Evolutionary conservation across 2,329 filamentous ascomycete genomes (phyloP), one percentile per base, ranked within the genome.

Genomic region (Massarina eburnea): DNA sequence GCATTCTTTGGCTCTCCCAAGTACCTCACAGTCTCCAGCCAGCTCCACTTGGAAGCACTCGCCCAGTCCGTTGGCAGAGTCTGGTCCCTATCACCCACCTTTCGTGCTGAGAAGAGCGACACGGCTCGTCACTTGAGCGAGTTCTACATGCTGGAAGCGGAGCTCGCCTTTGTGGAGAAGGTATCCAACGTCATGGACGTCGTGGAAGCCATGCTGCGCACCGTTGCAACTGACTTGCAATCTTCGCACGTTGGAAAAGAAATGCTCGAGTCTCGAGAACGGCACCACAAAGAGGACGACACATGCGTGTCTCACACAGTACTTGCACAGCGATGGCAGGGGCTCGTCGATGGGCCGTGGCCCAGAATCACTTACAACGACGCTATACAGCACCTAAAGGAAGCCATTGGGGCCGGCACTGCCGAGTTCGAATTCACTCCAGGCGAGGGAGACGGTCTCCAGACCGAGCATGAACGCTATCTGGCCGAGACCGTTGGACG

Each of bases 141-240:
- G 66, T 97, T 99, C 63, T 97, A 97, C 73, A 97, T 99, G 94
- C 81, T 99, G 2, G 94, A 99, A 71, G 91, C 86, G 14, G 94
- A 99, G 70, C 76, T 91, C 66, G 86, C 84, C 61, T 96, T 96
- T 67, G 81, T 86, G 33, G 78, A 88, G 37, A 75, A 83, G 52
- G 76, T 96, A 54, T 74, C 80, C 22, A 75, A 80, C 20, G 77
- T 99, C 57, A 94, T 95, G 80, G 77, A 85, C 45, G 70, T 92
- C n/a, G 81, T 90, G 2, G 90, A 97, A 68, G 77, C 84, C 43
- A 84, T 96, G 79, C 76, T 96, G 40, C 81, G 82, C 33, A 74
- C 76, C 48, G 62, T 83, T 41, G 78, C 80, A 3, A 71, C 69
- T 6, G 72, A 75, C 15, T 61, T 84, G 15, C 72, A 76, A 52